Evolutionary conservation across 345 rosid species (phyloP).

Genomic region (Lumnitzera littorea): DNA sequence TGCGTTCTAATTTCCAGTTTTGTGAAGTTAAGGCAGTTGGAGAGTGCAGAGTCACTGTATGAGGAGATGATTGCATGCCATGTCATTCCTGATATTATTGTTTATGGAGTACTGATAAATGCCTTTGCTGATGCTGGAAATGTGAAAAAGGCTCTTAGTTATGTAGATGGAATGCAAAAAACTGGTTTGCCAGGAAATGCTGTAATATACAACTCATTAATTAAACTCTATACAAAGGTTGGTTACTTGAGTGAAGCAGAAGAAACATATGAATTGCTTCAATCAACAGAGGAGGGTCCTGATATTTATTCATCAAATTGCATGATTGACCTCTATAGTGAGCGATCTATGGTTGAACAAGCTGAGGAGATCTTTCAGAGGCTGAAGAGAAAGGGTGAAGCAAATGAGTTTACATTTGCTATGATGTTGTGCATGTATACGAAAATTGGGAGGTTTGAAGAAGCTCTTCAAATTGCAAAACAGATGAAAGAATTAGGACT

Average conservation of each 20-base stretch:
- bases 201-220: slow-evolving; percentile 57
- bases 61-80: slow-evolving; percentile 51
- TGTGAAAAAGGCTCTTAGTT: slow-evolving; percentile 46
- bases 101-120: slow-evolving; percentile 74
- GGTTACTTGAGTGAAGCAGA: slow-evolving; percentile 76
- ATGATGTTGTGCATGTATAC: slow-evolving; percentile 89
- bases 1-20: slow-evolving; percentile 78
- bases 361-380: slow-evolving; percentile 48
- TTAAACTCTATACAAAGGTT: slow-evolving; percentile 80
- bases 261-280: slow-evolving; percentile 53
- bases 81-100: slow-evolving; percentile 56
- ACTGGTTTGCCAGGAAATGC: slow-evolving; percentile 56
- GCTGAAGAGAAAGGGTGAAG: slow-evolving; percentile 55
- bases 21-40: slow-evolving; percentile 55
- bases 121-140: slow-evolving; percentile 75
- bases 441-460: slow-evolving; percentile 60
- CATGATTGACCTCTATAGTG: slow-evolving; percentile 77
- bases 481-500: slow-evolving; percentile 60
- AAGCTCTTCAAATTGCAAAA: slow-evolving; percentile 57
- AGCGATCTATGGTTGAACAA: slow-evolving; percentile 61
- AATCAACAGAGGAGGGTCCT: slow-evolving; percentile 25
- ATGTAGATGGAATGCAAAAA: slow-evolving; percentile 51
- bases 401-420: slow-evolving; percentile 72
- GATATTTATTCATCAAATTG: slow-evolving; percentile 68
- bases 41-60: slow-evolving; percentile 58